Percentiles rank a stretch among this genome's conserved stretches.
These are phyloP conservation scores for Aspergillus alliaceus DNA, from an alignment of 2,329 filamentous ascomycete genomes.

Conservation along the genomic window DNA sequence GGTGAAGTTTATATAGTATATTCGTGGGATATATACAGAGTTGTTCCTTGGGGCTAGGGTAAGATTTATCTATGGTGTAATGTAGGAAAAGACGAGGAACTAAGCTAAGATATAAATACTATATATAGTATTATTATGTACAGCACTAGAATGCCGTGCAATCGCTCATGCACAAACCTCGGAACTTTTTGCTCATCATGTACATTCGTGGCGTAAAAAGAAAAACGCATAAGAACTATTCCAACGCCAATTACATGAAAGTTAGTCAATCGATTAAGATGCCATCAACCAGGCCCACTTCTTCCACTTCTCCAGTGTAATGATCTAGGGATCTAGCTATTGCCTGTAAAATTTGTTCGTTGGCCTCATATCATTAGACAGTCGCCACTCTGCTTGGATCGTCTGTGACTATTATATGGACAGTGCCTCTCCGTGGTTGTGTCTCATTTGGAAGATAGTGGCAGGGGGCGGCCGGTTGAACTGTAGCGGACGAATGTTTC, in stretches of 20 bases:
- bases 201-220: not conserved
- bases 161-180: not conserved
- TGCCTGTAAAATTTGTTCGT: not conserved
- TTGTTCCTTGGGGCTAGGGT: too few relatives aligned
- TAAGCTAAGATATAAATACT: too few relatives aligned
- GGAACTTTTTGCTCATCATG: not conserved
- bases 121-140: not conserved
- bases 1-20: too few relatives aligned
- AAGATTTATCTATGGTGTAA: too few relatives aligned
- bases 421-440: conserved; percentile 20
- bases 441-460: conserved; percentile 19
- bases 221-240: not conserved
- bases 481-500: conserved; percentile 41
- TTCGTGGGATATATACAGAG: too few relatives aligned
- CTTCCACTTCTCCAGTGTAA: not conserved
- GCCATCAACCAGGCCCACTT: not conserved
- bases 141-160: conserved; percentile 8
- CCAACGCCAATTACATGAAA: not conserved
- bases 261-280: not conserved
- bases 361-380: not conserved
- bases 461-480: conserved; percentile 37
- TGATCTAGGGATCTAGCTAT: not conserved
- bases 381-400: conserved; percentile 7
- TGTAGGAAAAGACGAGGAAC: too few relatives aligned
- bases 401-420: conserved; percentile 33